These are phyloP conservation scores for Porogramme epimiltina DNA, from an alignment of 1,284 basidiomycete species.

Conservation along the genomic window DNA sequence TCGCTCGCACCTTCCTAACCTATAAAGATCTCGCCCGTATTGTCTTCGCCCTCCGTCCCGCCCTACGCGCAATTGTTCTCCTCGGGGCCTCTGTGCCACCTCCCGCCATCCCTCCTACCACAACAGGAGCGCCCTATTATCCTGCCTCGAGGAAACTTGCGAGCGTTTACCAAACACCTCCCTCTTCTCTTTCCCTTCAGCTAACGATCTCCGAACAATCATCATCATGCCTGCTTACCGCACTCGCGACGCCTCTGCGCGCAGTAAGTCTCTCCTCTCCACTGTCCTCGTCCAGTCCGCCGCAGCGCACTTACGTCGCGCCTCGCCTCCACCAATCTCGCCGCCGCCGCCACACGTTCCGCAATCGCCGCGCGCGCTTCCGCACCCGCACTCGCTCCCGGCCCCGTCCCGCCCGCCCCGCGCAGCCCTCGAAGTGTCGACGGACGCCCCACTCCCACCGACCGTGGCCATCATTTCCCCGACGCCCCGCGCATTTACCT, in stretches of 20 bases:
- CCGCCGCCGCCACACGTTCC: slow-evolving; percentile 4
- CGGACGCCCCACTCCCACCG: slow-evolving; percentile 60
- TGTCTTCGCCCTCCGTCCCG: slow-evolving; percentile 60
- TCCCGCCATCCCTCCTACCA: slow-evolving; percentile 31
- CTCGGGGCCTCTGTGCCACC: slow-evolving; percentile 37
- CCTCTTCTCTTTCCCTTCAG: slow-evolving; percentile 27
- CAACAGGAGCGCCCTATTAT: slow-evolving; percentile 33
- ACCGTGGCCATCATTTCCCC: slow-evolving; percentile 68
- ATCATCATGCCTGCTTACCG: slow-evolving; percentile 75
- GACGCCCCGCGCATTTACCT: slow-evolving; percentile 75
- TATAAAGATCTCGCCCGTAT: slow-evolving; percentile 66
- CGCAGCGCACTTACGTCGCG: slow-evolving; percentile 25
- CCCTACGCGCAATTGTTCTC: slow-evolving; percentile 65
- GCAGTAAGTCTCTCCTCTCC: slow-evolving; percentile 48
- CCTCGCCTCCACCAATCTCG: slow-evolving; percentile 17
- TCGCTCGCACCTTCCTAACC: slow-evolving; percentile 37
- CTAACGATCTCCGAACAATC: slow-evolving; percentile 36
- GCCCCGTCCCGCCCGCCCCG: not conserved
- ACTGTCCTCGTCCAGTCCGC: slow-evolving; percentile 4
- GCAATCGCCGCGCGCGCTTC: slow-evolving; percentile 30
- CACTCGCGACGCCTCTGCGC: slow-evolving; percentile 68
- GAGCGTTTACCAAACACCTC: slow-evolving; percentile 30
- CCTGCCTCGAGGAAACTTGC: slow-evolving; percentile 33
- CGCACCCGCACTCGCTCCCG: not conserved
- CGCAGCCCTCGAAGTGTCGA: slow-evolving; percentile 73